Conservation (phyloP, 2,329 filamentous ascomycete species). For the Fusarium verrucosum region DNA sequence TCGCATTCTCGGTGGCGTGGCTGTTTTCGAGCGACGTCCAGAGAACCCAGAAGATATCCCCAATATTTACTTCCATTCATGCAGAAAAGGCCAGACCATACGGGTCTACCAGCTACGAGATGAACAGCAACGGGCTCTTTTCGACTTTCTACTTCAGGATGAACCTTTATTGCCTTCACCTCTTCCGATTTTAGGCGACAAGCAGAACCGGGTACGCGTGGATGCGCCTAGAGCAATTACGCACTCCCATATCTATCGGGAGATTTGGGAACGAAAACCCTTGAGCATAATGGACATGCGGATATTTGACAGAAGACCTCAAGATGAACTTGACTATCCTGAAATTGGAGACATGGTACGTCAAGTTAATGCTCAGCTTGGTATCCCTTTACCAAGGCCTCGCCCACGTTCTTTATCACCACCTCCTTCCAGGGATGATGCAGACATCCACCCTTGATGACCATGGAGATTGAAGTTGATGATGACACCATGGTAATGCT, state of each 20-base stretch:
- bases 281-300: background rate
- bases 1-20: constrained; percentile 14
- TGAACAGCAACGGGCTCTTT: constrained; percentile 15
- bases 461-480: background rate
- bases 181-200: constrained; percentile 11
- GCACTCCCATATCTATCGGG: constrained; percentile 17
- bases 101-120: constrained; percentile 22
- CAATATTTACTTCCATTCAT: constrained; percentile 26
- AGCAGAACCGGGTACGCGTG: constrained; percentile 16
- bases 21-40: constrained; percentile 3
- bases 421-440: no score
- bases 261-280: constrained; percentile 27
- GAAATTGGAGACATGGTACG: constrained; percentile 11
- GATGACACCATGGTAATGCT: background rate
- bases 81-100: constrained; percentile 17
- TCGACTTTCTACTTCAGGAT: constrained; percentile 8
- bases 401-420: background rate
- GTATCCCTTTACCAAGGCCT: background rate
- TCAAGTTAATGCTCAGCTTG: constrained; percentile 2
- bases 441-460: background rate
- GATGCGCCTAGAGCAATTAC: constrained; percentile 14
- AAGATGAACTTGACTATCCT: constrained; percentile 24
- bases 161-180: background rate
- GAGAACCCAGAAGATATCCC: background rate
- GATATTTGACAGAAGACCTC: constrained; percentile 7